Evolutionary conservation across 257 asterid species (phyloP).

Genomic region (Capsicum rhomboideum): DNA sequence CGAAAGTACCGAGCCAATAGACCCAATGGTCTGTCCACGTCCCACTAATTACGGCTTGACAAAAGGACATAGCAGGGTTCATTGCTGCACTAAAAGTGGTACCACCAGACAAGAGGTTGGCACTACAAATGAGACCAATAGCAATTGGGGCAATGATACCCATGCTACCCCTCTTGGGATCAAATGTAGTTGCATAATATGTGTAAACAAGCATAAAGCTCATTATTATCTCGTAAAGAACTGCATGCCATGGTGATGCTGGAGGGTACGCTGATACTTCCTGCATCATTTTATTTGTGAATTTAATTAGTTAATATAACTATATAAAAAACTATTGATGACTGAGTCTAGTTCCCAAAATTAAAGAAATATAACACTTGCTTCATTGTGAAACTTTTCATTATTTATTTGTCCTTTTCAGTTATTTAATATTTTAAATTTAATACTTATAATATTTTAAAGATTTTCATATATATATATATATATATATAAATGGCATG

Average conservation of each 20-base stretch:
- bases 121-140: constrained; percentile 71
- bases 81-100: constrained; percentile 67
- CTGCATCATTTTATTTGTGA: constrained; percentile 15
- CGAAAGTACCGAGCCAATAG: constrained; percentile 68
- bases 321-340: background rate
- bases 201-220: constrained; percentile 68
- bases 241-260: constrained; percentile 31
- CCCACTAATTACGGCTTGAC: constrained; percentile 78
- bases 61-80: constrained; percentile 81
- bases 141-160: constrained; percentile 72
- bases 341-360: background rate
- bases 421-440: no score
- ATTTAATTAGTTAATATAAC: background rate
- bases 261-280: constrained; percentile 51
- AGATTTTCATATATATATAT: no score
- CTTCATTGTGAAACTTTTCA: no score
- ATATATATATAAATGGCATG: no score
- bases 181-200: constrained; percentile 63
- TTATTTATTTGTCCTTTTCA: no score
- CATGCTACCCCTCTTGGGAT: constrained; percentile 64
- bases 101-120: constrained; percentile 74
- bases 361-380: no score
- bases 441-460: no score
- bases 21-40: constrained; percentile 74
- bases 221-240: constrained; percentile 65